These are phyloP conservation scores for Coemansia biformis DNA, from an alignment of 192 early-diverging fungal species.

Conservation along the genomic window DNA sequence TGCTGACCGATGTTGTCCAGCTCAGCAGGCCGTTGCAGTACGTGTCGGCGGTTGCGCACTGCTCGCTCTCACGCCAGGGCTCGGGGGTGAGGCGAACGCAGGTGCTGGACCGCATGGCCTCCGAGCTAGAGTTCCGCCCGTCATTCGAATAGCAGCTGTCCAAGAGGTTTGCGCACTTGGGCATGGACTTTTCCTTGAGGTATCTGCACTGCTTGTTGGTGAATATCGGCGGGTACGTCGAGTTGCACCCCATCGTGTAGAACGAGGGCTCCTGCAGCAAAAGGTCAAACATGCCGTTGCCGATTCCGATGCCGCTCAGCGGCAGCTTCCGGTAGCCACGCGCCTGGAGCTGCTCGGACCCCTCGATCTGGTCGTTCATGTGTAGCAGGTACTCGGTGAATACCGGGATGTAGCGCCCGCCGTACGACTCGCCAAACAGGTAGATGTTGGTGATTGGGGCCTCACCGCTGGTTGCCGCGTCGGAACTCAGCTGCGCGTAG, in stretches of 20 bases:
- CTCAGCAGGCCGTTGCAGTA: conserved; percentile 37
- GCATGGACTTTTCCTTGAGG: conserved; percentile 43
- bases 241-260: conserved; percentile 45
- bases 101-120: conserved; percentile 14
- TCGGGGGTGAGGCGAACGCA: conserved; percentile 16
- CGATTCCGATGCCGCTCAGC: conserved; percentile 51
- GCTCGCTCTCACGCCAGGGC: conserved; percentile 9
- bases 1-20: conserved; percentile 60
- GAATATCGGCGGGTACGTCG: conserved; percentile 35
- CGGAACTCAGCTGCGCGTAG: conserved; percentile 13
- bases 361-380: conserved; percentile 26
- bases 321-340: conserved; percentile 33
- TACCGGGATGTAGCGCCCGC: conserved; percentile 52
- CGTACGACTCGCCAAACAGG: conserved; percentile 57
- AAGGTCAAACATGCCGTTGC: conserved; percentile 53
- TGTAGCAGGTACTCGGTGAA: conserved; percentile 40
- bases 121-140: conserved; percentile 4
- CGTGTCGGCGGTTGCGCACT: conserved; percentile 27
- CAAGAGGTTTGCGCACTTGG: conserved; percentile 48
- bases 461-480: not conserved
- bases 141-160: conserved; percentile 50
- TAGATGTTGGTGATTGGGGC: conserved; percentile 3
- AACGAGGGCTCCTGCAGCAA: conserved; percentile 27
- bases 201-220: conserved; percentile 14
- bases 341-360: conserved; percentile 9